A percentile compares a stretch with the other conserved stretches of the same genome.
These are phyloP conservation scores for Pittosporum tobira DNA, from an alignment of 129 eudicot species.

Conservation along the genomic window DNA sequence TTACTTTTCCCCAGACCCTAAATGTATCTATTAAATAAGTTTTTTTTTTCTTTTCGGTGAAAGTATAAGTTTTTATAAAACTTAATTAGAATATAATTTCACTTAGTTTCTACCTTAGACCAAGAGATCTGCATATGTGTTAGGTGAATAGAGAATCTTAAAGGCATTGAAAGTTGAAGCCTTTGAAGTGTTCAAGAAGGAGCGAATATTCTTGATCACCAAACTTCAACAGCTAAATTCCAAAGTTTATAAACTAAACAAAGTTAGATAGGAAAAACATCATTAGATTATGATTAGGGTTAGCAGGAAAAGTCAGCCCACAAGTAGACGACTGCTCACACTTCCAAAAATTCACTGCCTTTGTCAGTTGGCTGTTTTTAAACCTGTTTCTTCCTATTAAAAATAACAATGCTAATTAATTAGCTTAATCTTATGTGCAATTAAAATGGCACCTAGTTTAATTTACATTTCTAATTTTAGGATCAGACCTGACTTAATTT, in stretches of 20 bases:
- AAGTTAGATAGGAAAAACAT: constrained; percentile 51
- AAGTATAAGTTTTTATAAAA: too few relatives aligned
- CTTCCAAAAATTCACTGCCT: constrained; percentile 85
- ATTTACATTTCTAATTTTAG: too few relatives aligned
- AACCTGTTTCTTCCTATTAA: not conserved
- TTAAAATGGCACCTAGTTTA: too few relatives aligned
- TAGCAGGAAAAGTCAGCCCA: constrained; percentile 82
- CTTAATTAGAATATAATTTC: too few relatives aligned
- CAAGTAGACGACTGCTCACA: constrained; percentile 70
- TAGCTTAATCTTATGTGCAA: too few relatives aligned
- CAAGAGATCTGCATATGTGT: constrained; percentile 8
- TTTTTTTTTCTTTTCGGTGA: not conserved
- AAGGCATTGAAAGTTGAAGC: constrained; percentile 65
- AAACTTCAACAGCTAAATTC: constrained; percentile 63
- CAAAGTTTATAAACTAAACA: constrained; percentile 60
- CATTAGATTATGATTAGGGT: constrained; percentile 83
- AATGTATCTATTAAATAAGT: not conserved
- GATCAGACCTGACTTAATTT: too few relatives aligned
- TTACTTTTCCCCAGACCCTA: constrained; percentile 67
- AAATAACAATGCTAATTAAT: too few relatives aligned
- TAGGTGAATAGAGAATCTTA: constrained; percentile 17
- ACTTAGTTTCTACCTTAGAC: constrained; percentile 6
- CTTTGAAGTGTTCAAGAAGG: constrained; percentile 37
- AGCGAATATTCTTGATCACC: constrained; percentile 67
- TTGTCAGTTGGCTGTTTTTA: constrained; percentile 64